These are phyloP conservation scores for Ustilago trichophora DNA, from an alignment of 1,284 basidiomycete genomes.

Conservation along the genomic window DNA sequence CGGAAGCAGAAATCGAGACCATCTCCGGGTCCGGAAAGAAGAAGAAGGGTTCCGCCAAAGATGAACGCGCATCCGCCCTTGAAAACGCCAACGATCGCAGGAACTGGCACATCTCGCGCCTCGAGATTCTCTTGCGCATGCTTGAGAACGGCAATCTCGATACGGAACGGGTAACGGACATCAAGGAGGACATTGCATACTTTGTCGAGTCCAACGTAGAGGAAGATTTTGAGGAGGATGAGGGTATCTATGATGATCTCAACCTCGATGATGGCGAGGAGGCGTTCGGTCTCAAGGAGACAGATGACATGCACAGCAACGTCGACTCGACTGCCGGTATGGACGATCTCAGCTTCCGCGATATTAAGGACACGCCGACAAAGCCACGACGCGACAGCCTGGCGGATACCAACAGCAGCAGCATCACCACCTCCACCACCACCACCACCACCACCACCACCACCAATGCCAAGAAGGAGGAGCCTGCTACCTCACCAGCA, in stretches of 20 bases:
- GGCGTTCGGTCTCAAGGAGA: constrained; percentile 68
- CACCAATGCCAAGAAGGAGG: constrained; percentile 55
- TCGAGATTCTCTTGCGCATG: constrained; percentile 92
- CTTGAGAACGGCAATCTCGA: constrained; percentile 91
- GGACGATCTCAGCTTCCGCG: constrained; percentile 62
- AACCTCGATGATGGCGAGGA: constrained; percentile 92
- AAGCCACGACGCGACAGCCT: constrained; percentile 41
- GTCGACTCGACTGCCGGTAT: constrained; percentile 69
- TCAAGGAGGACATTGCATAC: constrained; percentile 96
- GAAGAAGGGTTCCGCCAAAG: constrained; percentile 72
- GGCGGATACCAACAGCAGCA: constrained; percentile 62
- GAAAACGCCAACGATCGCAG: constrained; percentile 91
- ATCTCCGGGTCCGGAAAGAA: constrained; percentile 82
- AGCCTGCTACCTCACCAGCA: constrained; percentile 11
- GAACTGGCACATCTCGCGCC: constrained; percentile 91
- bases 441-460: constrained; percentile 71
- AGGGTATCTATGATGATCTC: constrained; percentile 97
- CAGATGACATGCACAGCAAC: constrained; percentile 73
- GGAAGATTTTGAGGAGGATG: constrained; percentile 96
- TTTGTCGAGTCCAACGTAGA: constrained; percentile 97
- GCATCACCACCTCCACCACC: constrained; percentile 61
- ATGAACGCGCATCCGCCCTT: constrained; percentile 81
- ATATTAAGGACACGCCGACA: constrained; percentile 35
- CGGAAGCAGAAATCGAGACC: constrained; percentile 95
- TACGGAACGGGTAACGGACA: constrained; percentile 79